Evolutionary conservation across 352 stramenopile genomes (phyloP).

Genomic region (Pseudoperonospora humuli): DNA sequence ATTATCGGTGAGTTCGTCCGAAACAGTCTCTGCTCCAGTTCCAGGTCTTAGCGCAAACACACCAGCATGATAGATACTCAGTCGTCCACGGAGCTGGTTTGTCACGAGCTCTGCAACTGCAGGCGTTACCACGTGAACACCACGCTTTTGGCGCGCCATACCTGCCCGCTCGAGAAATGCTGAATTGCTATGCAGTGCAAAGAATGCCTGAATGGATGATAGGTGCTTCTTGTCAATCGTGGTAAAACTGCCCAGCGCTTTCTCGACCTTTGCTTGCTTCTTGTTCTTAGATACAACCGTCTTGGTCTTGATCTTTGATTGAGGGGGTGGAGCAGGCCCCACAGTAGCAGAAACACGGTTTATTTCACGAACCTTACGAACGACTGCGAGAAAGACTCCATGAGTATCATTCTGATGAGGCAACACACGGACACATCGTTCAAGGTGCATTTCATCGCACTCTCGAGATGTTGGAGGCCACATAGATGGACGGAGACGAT

Average conservation of each 20-base stretch:
- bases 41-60: slow-evolving; percentile 37
- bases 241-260: slow-evolving; percentile 56
- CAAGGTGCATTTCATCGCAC: slow-evolving; percentile 53
- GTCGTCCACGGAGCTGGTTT: slow-evolving; percentile 26
- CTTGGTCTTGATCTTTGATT: slow-evolving; percentile 24
- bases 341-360: slow-evolving; percentile 19
- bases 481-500: slow-evolving; percentile 67
- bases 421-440: slow-evolving; percentile 91
- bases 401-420: slow-evolving; percentile 97
- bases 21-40: slow-evolving; percentile 13
- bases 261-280: slow-evolving; percentile 47
- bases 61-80: slow-evolving; percentile 60
- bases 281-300: slow-evolving; percentile 27
- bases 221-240: slow-evolving; percentile 35
- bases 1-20: slow-evolving; percentile 57
- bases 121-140: slow-evolving; percentile 57
- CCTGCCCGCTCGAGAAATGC: slow-evolving; percentile 54
- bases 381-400: slow-evolving; percentile 96
- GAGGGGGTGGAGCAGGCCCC: slow-evolving; percentile 22
- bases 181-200: slow-evolving; percentile 27
- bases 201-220: slow-evolving; percentile 33
- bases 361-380: slow-evolving; percentile 67
- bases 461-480: slow-evolving; percentile 68
- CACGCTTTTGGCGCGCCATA: slow-evolving; percentile 54
- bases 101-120: slow-evolving; percentile 42